phyloP scores from a whole-genome alignment of 257 asterid genomes.

The Solanum dulcamara region DNA sequence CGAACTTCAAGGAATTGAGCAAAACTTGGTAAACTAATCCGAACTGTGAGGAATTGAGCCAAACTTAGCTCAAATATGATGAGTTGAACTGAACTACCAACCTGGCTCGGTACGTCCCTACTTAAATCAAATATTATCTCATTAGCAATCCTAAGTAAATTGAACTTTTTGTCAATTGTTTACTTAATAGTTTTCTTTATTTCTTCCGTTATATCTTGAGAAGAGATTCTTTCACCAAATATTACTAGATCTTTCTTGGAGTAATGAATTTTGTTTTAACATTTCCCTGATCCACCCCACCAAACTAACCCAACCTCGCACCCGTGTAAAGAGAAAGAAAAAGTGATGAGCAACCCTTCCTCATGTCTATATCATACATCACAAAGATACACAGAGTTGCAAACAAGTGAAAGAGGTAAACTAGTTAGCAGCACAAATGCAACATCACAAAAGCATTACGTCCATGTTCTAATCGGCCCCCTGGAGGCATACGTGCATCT shows the following conservation, averaged over 20 bases:
- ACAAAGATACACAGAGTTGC: background rate
- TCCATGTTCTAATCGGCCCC: background rate
- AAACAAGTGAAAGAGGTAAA: background rate
- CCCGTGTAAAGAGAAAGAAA: background rate
- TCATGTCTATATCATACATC: background rate
- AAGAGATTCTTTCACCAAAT: background rate
- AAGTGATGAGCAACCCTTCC: background rate
- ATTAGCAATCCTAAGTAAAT: background rate
- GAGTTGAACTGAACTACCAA: background rate
- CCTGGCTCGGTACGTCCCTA: background rate
- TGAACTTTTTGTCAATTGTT: background rate
- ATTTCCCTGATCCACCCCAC: background rate
- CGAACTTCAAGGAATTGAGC: background rate
- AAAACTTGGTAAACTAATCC: background rate
- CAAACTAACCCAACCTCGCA: background rate
- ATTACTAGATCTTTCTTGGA: background rate
- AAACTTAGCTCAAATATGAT: background rate
- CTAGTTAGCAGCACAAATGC: background rate
- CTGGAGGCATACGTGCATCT: background rate
- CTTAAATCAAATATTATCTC: background rate
- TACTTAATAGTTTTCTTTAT: background rate
- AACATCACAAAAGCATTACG: background rate
- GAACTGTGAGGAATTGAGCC: background rate
- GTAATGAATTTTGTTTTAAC: background rate
- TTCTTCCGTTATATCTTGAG: background rate